Conservation (phyloP, 2,329 filamentous ascomycete species). For the Sporothrix humicola region DNA sequence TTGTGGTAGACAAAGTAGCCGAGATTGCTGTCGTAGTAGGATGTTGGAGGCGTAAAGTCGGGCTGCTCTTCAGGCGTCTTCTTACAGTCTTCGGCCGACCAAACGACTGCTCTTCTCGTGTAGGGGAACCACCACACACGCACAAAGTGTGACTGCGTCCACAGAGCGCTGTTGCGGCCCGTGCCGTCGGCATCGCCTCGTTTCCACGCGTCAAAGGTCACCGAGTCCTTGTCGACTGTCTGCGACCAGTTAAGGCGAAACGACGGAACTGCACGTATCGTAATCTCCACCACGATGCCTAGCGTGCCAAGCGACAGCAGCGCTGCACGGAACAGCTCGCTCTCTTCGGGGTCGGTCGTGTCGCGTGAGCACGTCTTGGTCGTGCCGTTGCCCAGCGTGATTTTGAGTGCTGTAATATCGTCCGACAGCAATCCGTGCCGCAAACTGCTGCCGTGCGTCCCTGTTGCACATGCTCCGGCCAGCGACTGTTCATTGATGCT, state of each 20-base stretch:
- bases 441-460: slow-evolving; percentile 88
- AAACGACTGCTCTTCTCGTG: slow-evolving; percentile 83
- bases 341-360: slow-evolving; percentile 66
- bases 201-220: slow-evolving; percentile 70
- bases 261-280: slow-evolving; percentile 77
- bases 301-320: slow-evolving; percentile 86
- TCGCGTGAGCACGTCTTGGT: slow-evolving; percentile 67
- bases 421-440: slow-evolving; percentile 84
- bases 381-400: slow-evolving; percentile 81
- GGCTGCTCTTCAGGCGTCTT: slow-evolving; percentile 53
- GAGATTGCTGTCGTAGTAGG: slow-evolving; percentile 80
- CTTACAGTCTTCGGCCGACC: slow-evolving; percentile 81
- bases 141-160: slow-evolving; percentile 86
- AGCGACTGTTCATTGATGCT: slow-evolving; percentile 96
- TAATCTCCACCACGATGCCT: slow-evolving; percentile 89
- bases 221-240: slow-evolving; percentile 71
- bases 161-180: slow-evolving; percentile 70
- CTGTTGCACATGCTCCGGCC: slow-evolving; percentile 88
- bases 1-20: slow-evolving; percentile 94
- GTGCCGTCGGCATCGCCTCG: slow-evolving; percentile 72
- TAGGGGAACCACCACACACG: slow-evolving; percentile 99
- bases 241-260: slow-evolving; percentile 90
- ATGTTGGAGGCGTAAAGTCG: slow-evolving; percentile 60
- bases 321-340: slow-evolving; percentile 84
- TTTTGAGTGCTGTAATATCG: slow-evolving; percentile 72